Evolutionary conservation across 352 stramenopile species (phyloP).

Genomic region (Globisporangium takayamanum): DNA sequence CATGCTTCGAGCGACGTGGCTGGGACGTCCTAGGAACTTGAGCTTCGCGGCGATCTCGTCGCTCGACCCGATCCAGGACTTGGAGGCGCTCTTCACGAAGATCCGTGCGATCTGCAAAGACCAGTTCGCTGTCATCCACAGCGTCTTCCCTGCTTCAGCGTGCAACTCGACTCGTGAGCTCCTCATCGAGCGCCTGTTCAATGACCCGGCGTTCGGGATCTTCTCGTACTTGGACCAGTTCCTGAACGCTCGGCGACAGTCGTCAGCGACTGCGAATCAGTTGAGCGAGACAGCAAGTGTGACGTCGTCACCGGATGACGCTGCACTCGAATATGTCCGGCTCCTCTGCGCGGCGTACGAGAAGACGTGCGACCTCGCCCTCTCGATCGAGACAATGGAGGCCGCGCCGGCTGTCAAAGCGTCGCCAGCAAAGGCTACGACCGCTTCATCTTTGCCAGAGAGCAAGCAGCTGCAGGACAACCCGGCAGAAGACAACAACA

Average conservation of each 20-base stretch:
- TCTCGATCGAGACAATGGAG: conserved; percentile 42
- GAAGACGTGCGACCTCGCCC: conserved; percentile 41
- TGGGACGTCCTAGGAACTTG: conserved; percentile 10
- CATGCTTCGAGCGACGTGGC: not conserved
- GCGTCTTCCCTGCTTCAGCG: conserved; percentile 41
- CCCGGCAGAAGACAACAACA: not conserved
- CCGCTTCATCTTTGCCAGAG: not conserved
- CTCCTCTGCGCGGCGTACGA: conserved; percentile 63
- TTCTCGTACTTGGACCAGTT: conserved; percentile 71
- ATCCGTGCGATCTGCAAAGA: conserved; percentile 59
- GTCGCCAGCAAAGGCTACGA: not conserved
- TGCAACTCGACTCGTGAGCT: conserved; percentile 51
- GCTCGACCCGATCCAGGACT: conserved; percentile 53
- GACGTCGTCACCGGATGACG: conserved; percentile 5
- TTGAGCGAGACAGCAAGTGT: not conserved
- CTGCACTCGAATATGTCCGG: conserved; percentile 49
- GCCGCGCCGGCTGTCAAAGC: conserved; percentile 1
- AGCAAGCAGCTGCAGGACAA: not conserved
- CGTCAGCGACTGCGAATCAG: conserved; percentile 6
- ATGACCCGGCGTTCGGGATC: conserved; percentile 74
- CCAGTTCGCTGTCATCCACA: conserved; percentile 59
- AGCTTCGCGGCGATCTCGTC: conserved; percentile 20
- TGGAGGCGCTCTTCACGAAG: conserved; percentile 52
- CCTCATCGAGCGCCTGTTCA: conserved; percentile 65
- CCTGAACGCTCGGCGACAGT: conserved; percentile 29